A percentile compares a stretch with the other conserved stretches of the same genome.
Evolutionary conservation across 352 stramenopile species (phyloP).

Genomic region (Globisporangium abappressorium): DNA sequence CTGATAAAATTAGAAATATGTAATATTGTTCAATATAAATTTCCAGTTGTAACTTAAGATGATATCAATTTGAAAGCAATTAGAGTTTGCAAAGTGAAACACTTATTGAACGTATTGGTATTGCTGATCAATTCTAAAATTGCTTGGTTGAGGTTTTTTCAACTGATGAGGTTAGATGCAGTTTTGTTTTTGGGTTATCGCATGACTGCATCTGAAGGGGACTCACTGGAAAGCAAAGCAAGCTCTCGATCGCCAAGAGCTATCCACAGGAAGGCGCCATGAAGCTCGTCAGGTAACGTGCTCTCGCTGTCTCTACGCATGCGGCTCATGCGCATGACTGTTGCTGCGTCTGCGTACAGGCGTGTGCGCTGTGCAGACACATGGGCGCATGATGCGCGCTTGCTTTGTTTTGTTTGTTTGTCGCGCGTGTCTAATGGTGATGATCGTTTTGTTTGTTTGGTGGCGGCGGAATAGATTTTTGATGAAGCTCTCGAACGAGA

Average conservation of each 20-base stretch:
- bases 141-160: too few relatives aligned
- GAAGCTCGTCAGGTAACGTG: slow-evolving; percentile 7
- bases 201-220: not conserved
- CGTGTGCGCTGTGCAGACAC: not conserved
- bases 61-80: too few relatives aligned
- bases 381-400: not conserved
- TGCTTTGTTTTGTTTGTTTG: not conserved
- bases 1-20: too few relatives aligned
- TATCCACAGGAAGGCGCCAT: not conserved
- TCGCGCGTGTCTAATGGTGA: not conserved
- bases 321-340: not conserved
- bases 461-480: slow-evolving; percentile 77
- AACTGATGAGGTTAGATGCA: too few relatives aligned
- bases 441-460: not conserved
- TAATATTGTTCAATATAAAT: too few relatives aligned
- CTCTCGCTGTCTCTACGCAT: not conserved
- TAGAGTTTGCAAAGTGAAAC: too few relatives aligned
- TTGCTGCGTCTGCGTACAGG: not conserved
- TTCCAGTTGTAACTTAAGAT: too few relatives aligned
- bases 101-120: too few relatives aligned
- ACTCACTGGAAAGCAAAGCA: slow-evolving; percentile 11
- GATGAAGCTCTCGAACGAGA: slow-evolving; percentile 99
- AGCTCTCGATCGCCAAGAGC: not conserved
- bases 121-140: too few relatives aligned
- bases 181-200: too few relatives aligned